A percentile compares a stretch with the other conserved stretches of the same genome.
Evolutionary conservation across 2,329 filamentous ascomycete genomes (phyloP).

Genomic region (Phyllosticta ampelicida): DNA sequence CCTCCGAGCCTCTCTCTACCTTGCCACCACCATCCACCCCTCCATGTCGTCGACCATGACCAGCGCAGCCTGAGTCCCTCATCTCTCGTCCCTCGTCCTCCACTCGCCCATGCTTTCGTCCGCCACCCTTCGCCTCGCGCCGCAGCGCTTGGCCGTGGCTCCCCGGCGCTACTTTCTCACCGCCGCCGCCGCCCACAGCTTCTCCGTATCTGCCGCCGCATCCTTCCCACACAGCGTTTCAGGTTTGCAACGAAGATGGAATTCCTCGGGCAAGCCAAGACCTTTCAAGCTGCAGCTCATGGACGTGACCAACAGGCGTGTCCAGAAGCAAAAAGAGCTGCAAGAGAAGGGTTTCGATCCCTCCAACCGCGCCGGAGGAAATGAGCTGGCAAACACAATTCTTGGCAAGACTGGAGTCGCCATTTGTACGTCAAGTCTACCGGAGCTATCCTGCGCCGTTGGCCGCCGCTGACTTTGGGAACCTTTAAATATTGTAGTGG

Average conservation of each 20-base stretch:
- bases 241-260: background rate
- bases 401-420: background rate
- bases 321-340: background rate
- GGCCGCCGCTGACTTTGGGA: background rate
- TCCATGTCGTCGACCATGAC: background rate
- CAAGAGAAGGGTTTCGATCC: background rate
- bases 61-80: background rate
- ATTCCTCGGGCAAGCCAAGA: background rate
- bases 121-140: background rate
- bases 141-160: background rate
- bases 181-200: background rate
- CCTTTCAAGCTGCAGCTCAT: background rate
- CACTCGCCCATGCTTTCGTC: background rate
- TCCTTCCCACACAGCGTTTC: background rate
- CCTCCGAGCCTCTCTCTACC: background rate
- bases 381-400: background rate
- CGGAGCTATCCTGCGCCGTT: background rate
- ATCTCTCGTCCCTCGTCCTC: too few relatives aligned
- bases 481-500: conserved; percentile 33
- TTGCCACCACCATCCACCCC: background rate
- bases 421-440: background rate
- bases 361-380: background rate
- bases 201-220: background rate
- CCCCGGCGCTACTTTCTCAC: background rate
- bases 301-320: background rate